Evolutionary conservation across 2,329 filamentous ascomycete genomes (phyloP).

Genomic region (Alternaria gansuensis): DNA sequence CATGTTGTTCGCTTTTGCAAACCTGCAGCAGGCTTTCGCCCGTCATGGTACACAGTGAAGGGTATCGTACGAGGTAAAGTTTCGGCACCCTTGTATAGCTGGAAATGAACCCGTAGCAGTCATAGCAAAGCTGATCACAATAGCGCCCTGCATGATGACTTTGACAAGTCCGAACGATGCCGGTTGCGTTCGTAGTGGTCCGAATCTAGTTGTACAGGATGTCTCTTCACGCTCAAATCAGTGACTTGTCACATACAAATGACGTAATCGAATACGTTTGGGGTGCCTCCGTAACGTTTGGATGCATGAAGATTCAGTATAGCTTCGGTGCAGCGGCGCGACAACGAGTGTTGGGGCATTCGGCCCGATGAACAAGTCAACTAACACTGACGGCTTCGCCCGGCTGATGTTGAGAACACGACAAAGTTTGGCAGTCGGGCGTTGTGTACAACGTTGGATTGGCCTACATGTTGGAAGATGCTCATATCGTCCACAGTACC

Average conservation of each 20-base stretch:
- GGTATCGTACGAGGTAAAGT: slow-evolving; percentile 1
- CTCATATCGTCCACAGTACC: neutral
- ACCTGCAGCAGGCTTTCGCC: neutral
- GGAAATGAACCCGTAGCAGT: neutral
- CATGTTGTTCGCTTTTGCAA: neutral
- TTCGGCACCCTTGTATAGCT: neutral
- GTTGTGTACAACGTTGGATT: neutral
- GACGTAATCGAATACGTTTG: neutral
- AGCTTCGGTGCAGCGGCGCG: neutral
- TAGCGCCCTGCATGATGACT: neutral
- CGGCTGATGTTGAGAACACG: neutral
- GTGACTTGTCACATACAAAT: neutral
- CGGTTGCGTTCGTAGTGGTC: neutral
- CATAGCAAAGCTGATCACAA: neutral
- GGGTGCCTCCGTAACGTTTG: neutral
- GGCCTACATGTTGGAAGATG: neutral
- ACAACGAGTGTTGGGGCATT: neutral
- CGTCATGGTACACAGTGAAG: neutral
- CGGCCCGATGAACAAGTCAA: slow-evolving; percentile 1
- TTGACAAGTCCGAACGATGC: neutral
- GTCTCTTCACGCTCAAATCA: neutral
- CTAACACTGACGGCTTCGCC: neutral
- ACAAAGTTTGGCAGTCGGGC: neutral
- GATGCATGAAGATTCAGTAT: neutral
- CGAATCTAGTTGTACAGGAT: neutral